These are phyloP conservation scores for Blastocystis sp. DNA, from an alignment of 352 stramenopile genomes.

Conservation along the genomic window DNA sequence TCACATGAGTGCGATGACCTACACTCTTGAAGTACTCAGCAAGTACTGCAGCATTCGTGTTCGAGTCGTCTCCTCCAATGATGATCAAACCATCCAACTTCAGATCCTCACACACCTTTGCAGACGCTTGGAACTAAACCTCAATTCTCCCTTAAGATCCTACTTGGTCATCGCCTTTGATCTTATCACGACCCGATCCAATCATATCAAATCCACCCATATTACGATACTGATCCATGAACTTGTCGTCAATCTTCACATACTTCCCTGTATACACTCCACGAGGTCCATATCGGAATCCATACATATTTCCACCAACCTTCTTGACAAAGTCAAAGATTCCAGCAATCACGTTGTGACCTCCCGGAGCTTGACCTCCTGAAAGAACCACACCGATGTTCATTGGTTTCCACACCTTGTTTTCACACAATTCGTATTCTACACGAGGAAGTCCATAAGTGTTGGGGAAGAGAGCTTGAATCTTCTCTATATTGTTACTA, in stretches of 20 bases:
- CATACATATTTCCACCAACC: slow-evolving; percentile 66
- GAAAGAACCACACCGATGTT: slow-evolving; percentile 74
- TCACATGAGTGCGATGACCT: slow-evolving; percentile 71
- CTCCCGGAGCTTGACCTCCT: slow-evolving; percentile 73
- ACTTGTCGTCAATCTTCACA: slow-evolving; percentile 69
- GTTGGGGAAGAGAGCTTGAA: slow-evolving; percentile 72
- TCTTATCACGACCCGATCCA: slow-evolving; percentile 73
- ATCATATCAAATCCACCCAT: slow-evolving; percentile 74
- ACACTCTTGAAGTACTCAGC: slow-evolving; percentile 74
- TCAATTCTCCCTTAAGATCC: neutral
- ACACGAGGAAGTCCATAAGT: slow-evolving; percentile 71
- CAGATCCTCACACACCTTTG: slow-evolving; percentile 69
- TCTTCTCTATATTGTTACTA: slow-evolving; percentile 52
- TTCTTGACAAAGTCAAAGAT: slow-evolving; percentile 74
- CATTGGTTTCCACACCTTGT: slow-evolving; percentile 67
- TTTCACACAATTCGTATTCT: slow-evolving; percentile 52
- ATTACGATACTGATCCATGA: slow-evolving; percentile 74
- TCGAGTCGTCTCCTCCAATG: slow-evolving; percentile 75
- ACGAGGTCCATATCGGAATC: slow-evolving; percentile 72
- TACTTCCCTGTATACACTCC: slow-evolving; percentile 72
- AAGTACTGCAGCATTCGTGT: slow-evolving; percentile 74
- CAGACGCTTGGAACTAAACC: slow-evolving; percentile 30
- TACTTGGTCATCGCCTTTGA: slow-evolving; percentile 72
- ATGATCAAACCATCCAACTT: slow-evolving; percentile 74
- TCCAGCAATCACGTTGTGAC: slow-evolving; percentile 75